Conservation (phyloP, 768 basidiomycete genomes). For the Xerocomellus amylosporus region DNA sequence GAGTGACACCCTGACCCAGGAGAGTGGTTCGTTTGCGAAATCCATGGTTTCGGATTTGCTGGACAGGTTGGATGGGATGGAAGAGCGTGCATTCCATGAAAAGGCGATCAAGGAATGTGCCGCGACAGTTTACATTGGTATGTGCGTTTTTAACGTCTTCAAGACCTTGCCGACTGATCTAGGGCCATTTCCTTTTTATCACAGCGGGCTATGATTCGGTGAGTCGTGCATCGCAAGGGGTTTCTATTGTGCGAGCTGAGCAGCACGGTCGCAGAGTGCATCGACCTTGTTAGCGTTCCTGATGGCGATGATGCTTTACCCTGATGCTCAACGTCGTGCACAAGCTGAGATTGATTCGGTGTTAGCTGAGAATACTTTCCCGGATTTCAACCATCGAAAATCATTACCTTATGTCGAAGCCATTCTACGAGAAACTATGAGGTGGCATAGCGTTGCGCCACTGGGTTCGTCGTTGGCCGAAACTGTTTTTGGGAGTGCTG, state of each 20-base stretch:
- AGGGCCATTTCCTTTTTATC: neutral
- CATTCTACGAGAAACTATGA: slow-evolving; percentile 31
- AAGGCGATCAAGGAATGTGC: slow-evolving; percentile 28
- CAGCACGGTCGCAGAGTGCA: slow-evolving; percentile 14
- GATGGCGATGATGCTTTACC: slow-evolving; percentile 31
- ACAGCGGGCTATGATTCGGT: slow-evolving; percentile 30
- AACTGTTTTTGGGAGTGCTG: neutral
- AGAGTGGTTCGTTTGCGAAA: slow-evolving; percentile 20
- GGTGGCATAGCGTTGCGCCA: slow-evolving; percentile 33
- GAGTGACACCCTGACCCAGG: slow-evolving; percentile 15
- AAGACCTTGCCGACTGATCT: neutral
- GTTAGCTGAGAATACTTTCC: slow-evolving; percentile 13
- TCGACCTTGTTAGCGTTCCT: slow-evolving; percentile 25
- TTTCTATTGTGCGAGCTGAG: neutral
- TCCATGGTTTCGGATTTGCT: slow-evolving; percentile 33
- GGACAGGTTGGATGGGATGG: slow-evolving; percentile 12
- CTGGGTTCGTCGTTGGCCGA: slow-evolving; percentile 19
- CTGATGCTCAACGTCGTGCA: slow-evolving; percentile 30
- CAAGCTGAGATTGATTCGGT: slow-evolving; percentile 31
- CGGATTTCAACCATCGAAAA: slow-evolving; percentile 26
- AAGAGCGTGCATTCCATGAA: slow-evolving; percentile 18
- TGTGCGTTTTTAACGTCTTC: neutral
- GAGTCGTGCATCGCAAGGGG: neutral
- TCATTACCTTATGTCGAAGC: slow-evolving; percentile 31
- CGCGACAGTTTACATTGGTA: slow-evolving; percentile 33